A percentile compares a stretch with the other conserved stretches of the same genome.
Conservation (phyloP, 441 rosid species). For the Pelargonium myrrhifolium region DNA sequence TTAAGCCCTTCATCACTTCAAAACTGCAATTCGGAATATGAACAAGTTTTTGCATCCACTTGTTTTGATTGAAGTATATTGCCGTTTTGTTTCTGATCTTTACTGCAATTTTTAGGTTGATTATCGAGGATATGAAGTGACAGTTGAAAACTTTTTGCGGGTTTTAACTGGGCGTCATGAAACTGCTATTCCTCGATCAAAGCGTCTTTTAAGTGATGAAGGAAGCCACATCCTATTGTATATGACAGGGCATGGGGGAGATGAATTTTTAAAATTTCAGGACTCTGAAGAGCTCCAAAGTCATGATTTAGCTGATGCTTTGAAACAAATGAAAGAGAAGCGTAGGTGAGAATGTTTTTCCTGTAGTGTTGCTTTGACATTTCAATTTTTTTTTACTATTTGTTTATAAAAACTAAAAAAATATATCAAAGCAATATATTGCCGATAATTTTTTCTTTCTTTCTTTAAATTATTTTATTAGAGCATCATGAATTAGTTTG, state of each 20-base stretch:
- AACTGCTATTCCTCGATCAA: conserved; percentile 92
- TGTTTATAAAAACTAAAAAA: not conserved
- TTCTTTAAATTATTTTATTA: not conserved
- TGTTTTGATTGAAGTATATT: not conserved
- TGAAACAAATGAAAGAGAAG: conserved; percentile 98
- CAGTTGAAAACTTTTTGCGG: conserved; percentile 76
- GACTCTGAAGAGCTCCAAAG: conserved; percentile 98
- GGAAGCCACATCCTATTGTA: conserved; percentile 95
- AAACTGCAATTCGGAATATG: not conserved
- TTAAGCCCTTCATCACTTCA: too few relatives aligned
- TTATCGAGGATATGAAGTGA: conserved; percentile 95
- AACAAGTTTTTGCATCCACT: not conserved
- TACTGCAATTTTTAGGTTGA: conserved; percentile 58
- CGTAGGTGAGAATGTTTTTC: conserved; percentile 39
- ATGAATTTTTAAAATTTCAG: conserved; percentile 91
- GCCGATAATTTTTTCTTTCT: not conserved
- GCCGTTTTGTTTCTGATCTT: conserved; percentile 21
- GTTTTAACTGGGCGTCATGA: conserved; percentile 88
- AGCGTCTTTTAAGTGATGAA: conserved; percentile 94
- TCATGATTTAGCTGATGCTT: conserved; percentile 98
- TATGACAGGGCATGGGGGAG: conserved; percentile 99
- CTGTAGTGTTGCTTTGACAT: conserved; percentile 13
- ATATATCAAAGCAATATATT: not conserved
- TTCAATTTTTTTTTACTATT: conserved; percentile 2
- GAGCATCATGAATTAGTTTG: not conserved